These are phyloP conservation scores for Talaromyces sp. DNA, from an alignment of 2,329 filamentous ascomycete species.

Conservation along the genomic window DNA sequence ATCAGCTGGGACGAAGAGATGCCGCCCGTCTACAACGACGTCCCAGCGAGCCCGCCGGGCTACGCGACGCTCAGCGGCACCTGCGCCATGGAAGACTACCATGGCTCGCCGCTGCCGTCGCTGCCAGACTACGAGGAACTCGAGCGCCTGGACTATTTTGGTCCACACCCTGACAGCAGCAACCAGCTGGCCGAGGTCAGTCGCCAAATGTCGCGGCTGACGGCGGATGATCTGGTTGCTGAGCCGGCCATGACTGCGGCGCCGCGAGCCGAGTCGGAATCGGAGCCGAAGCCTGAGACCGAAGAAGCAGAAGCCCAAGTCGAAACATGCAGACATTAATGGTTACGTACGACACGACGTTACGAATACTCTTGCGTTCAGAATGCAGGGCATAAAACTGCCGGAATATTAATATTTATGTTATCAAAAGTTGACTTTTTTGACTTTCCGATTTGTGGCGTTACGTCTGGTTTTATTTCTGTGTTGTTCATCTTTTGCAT, in stretches of 20 bases:
- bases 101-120: conserved; percentile 32
- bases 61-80: conserved; percentile 47
- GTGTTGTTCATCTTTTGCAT: background rate
- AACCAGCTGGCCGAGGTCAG: conserved; percentile 2
- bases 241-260: conserved; percentile 7
- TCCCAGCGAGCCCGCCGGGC: conserved; percentile 75
- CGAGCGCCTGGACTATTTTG: conserved; percentile 33
- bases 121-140: conserved; percentile 42
- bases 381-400: background rate
- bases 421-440: background rate
- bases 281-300: background rate
- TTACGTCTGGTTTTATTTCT: background rate
- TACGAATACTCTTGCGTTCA: conserved; percentile 2
- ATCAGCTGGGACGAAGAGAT: conserved; percentile 97
- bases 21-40: conserved; percentile 88
- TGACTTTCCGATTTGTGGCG: background rate
- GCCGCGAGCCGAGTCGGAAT: background rate
- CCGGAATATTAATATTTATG: background rate
- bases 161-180: background rate
- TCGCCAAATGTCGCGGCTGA: conserved; percentile 24
- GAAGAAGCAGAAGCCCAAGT: background rate
- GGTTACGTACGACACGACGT: conserved; percentile 1
- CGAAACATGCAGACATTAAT: background rate
- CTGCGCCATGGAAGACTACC: conserved; percentile 42
- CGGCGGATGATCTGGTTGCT: conserved; percentile 24